Evolutionary conservation across 345 rosid genomes (phyloP), one percentile per base, ranked within the genome.

Genomic region (thale cress (Arabidopsis thaliana)): DNA sequence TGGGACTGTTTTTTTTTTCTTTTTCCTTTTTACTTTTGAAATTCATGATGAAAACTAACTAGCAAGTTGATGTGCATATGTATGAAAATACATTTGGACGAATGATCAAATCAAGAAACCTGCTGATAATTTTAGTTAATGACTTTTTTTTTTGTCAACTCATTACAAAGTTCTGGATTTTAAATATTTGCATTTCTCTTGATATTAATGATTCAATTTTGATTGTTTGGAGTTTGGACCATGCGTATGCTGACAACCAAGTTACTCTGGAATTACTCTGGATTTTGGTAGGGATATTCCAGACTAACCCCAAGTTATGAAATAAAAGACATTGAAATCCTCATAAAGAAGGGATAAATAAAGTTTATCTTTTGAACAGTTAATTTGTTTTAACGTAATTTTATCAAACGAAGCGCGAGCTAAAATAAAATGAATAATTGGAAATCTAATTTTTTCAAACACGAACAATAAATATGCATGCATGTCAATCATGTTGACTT

Each of bases 401-500:
- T 45, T 13, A 38, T 52, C 28, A 63, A 42, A 50, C 44, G 13
- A 48, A 66, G 34, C 59, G 42, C 14, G 24, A 45, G 22, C 20
- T 1, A 2, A 52, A 48, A 62, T 22, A 10, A 44, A 13, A 33
- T 23, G n/a, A 40, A 40, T 22, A 42, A 23, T 24, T 69, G 38
- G 13, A 62, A 44, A 61, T 44, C 32, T 34, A 53, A 11, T 0
- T 0, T 51, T 48, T 71, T 64, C 67, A 77, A 77, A 49, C 8
- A 55, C 20, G 61, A 30, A 57, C 56, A 65, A 77, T 71, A 66
- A 65, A 72, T 51, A 72, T 72, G 64, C 77, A 78, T 78, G 81
- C 77, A 72, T 59, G 73, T 78, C 81, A 78, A 78, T 78, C 81
- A 72, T 78, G 73, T 78, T 78, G 81, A 78, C 77, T 72, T 78